Evolutionary conservation across 805 yeast species (phyloP), one percentile per base, ranked within the genome.

Genomic region (Komagataella phaffii): DNA sequence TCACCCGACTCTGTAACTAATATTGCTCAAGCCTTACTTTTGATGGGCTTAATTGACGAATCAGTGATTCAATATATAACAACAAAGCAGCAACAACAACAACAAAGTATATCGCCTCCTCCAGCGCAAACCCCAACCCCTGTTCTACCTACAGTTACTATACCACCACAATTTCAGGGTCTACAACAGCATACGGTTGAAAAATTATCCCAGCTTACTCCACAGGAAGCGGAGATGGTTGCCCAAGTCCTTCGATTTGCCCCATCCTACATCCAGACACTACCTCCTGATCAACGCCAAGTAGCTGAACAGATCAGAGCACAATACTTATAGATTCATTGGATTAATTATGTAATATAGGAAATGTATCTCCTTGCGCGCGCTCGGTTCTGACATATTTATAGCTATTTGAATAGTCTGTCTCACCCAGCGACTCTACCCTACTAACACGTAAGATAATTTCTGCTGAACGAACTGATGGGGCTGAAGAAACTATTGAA

Each of bases 21-120:
- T 14, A 81, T 87, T 1, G 80, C 90, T 0, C 93, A 85, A 61
- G 85, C 89, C 2, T 68, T 85, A 55, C 66, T 85, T 17, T 70
- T 84, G 49, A 85, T 85, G 90, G 95, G 93, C 0, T 73, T 85
- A 46, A 78, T 85, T 19, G 86, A 84, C 61, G 71, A 74, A 44
- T 80, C 78, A 47, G 84, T 82, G n/a, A 54, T 56, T 54, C 52
- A 55, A 54, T 50, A 53, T 53, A 24, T 56, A 54, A 52, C 55
- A 53, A 44, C 54, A 54, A 52, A 52, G 47, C 57, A 51, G 40
- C 53, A 51, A 48, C 56, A 51, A 48, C 56, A 52, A 48, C 53
- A 55, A 51, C 51, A 45, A 36, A 50, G 51, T 19, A 53, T 55
- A 30, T 53, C 48, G 18, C 51, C 53, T 3, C 53, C 57, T 48